Percentiles rank a stretch among this genome's conserved stretches.
Evolutionary conservation across 2,329 filamentous ascomycete genomes (phyloP).

Genomic region (Leptodontidium sp.): DNA sequence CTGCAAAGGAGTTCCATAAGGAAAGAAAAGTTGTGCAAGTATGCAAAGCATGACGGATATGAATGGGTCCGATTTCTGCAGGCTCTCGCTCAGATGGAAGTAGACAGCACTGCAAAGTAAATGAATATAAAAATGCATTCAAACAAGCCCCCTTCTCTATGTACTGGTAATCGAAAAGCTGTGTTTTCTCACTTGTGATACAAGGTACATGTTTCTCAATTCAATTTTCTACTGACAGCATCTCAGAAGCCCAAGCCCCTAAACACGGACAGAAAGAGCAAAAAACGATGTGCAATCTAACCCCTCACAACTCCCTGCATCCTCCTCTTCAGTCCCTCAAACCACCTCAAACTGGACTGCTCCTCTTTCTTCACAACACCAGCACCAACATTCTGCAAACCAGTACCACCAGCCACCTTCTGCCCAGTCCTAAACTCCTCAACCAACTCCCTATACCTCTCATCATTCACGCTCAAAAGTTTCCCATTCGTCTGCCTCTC

Average conservation of each 20-base stretch:
- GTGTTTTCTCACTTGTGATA: neutral
- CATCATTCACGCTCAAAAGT: constrained; percentile 19
- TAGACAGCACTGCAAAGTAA: constrained; percentile 10
- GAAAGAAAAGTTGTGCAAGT: constrained; percentile 18
- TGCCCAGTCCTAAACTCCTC: neutral
- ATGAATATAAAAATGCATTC: neutral
- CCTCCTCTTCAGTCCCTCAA: neutral
- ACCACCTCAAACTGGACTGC: neutral
- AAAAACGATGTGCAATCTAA: neutral
- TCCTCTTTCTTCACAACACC: neutral
- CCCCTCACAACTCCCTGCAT: neutral
- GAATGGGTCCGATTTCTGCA: neutral
- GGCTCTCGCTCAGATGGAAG: neutral
- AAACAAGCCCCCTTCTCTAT: neutral
- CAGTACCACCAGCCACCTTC: neutral
- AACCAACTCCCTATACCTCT: neutral
- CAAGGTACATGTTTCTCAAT: neutral
- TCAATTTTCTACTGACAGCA: neutral
- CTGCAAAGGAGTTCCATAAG: constrained; percentile 16
- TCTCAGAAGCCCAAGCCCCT: neutral
- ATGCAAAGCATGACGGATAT: constrained; percentile 17
- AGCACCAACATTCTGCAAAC: neutral
- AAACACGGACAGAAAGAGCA: neutral
- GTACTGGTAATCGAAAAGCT: neutral
- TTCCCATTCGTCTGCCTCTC: neutral